A percentile compares a stretch with the other conserved stretches of the same genome.
Conservation (phyloP, 2,329 filamentous ascomycete species). For the Sarocladiaceae sp. region DNA sequence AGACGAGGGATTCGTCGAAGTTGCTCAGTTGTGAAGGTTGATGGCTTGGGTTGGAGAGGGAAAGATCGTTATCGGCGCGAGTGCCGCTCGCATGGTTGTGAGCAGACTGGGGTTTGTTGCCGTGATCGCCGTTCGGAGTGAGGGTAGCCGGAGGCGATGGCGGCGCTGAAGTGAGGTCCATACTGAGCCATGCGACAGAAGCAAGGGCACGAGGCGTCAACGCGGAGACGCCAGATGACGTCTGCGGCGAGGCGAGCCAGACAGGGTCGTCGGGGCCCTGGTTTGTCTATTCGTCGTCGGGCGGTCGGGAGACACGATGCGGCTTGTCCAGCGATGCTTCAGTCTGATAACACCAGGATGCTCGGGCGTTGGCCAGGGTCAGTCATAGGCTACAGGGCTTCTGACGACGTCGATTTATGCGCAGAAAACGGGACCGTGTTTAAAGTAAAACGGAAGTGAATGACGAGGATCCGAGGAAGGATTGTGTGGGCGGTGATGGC, state of each 20-base stretch:
- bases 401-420: too few relatives aligned
- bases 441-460: not conserved
- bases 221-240: not conserved
- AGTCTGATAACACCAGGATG: too few relatives aligned
- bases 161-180: constrained; percentile 1
- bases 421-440: too few relatives aligned
- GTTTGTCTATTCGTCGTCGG: not conserved
- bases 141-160: constrained; percentile 5
- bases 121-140: not conserved
- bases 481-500: not conserved
- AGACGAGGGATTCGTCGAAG: not conserved
- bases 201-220: not conserved
- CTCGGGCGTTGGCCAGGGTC: too few relatives aligned
- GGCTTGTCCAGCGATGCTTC: too few relatives aligned
- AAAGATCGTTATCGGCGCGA: constrained; percentile 5
- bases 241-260: not conserved
- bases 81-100: not conserved
- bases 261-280: not conserved
- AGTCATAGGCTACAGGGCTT: too few relatives aligned
- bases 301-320: too few relatives aligned
- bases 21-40: not conserved
- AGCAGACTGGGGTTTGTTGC: not conserved
- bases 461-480: not conserved
- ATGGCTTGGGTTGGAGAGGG: not conserved
- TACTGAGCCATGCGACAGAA: constrained; percentile 4